A percentile compares a stretch with the other conserved stretches of the same genome.
phyloP scores from a whole-genome alignment of 2,329 filamentous ascomycete species.

The Escovopsis sp. region DNA sequence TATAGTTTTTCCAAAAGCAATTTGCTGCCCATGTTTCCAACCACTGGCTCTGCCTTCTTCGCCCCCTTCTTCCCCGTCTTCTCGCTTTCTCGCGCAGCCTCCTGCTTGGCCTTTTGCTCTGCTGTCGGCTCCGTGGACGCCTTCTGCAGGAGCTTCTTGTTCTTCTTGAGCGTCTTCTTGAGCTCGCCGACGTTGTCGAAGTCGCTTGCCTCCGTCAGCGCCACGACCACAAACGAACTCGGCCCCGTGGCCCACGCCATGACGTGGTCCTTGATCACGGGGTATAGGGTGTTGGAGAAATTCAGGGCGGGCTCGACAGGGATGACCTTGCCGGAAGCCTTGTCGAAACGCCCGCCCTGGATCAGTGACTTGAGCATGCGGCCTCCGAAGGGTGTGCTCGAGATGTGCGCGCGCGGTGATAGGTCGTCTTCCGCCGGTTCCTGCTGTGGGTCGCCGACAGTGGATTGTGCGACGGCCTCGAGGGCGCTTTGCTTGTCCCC shows the following conservation, averaged over 20 bases:
- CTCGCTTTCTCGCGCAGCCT: conserved; percentile 22
- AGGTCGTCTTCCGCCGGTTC: conserved; percentile 26
- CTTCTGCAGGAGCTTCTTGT: conserved; percentile 54
- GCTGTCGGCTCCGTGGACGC: conserved; percentile 45
- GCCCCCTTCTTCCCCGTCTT: conserved; percentile 30
- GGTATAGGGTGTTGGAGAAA: conserved; percentile 73
- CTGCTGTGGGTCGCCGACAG: conserved; percentile 38
- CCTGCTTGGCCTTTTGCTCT: conserved; percentile 36
- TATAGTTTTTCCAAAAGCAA: conserved; percentile 44
- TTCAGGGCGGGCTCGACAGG: conserved; percentile 60
- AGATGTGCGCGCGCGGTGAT: conserved; percentile 36
- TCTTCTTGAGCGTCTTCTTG: conserved; percentile 54
- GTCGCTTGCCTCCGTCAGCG: conserved; percentile 58
- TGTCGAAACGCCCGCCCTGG: conserved; percentile 76
- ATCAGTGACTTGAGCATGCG: conserved; percentile 87
- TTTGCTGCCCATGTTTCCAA: conserved; percentile 48
- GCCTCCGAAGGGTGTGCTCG: conserved; percentile 48
- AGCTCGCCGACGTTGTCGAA: conserved; percentile 55
- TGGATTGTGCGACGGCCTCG: conserved; percentile 49
- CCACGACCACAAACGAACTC: conserved; percentile 76
- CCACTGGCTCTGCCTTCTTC: conserved; percentile 28
- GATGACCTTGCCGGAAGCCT: conserved; percentile 52
- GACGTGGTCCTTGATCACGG: conserved; percentile 59
- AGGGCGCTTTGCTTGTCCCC: conserved; percentile 57
- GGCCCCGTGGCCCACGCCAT: conserved; percentile 74